phyloP scores from a whole-genome alignment of 805 yeast species.

The Candida pini region DNA sequence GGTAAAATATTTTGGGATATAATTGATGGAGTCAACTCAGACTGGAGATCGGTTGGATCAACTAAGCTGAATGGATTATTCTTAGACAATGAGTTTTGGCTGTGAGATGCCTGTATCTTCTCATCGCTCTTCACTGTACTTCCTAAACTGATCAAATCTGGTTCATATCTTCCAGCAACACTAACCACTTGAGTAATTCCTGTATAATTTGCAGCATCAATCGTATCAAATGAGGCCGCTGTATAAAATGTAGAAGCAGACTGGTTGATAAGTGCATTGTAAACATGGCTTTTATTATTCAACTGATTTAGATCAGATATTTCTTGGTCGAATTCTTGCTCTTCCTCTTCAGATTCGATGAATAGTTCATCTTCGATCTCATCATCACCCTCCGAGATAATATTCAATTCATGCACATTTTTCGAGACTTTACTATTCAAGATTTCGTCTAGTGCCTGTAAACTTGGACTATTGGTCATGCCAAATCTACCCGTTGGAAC shows the following conservation, averaged over 20 bases:
- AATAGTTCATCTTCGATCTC: constrained; percentile 7
- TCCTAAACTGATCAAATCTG: constrained; percentile 26
- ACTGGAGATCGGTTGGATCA: constrained; percentile 1
- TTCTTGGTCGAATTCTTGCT: background rate
- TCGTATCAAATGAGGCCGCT: constrained; percentile 21
- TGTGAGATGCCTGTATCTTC: background rate
- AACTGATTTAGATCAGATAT: too few relatives aligned
- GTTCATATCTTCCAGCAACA: constrained; percentile 8
- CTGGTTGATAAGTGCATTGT: constrained; percentile 10
- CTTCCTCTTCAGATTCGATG: background rate
- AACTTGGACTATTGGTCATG: constrained; percentile 32
- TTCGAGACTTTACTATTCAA: constrained; percentile 22
- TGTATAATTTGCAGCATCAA: constrained; percentile 6
- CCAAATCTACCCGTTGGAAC: constrained; percentile 27
- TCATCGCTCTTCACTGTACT: constrained; percentile 19
- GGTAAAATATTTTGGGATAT: constrained; percentile 27
- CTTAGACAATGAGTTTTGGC: constrained; percentile 1
- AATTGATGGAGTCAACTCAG: constrained; percentile 23
- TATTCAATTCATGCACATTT: constrained; percentile 3
- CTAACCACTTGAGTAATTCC: constrained; percentile 5
- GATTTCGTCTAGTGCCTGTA: constrained; percentile 29
- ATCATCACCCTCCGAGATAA: constrained; percentile 15
- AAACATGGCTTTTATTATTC: background rate
- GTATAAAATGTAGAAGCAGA: constrained; percentile 28
- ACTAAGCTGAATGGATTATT: constrained; percentile 2